Percentiles rank a stretch among this genome's conserved stretches.
phyloP scores from a whole-genome alignment of 2,329 filamentous ascomycete species.

The Chaetomiaceae sp. region DNA sequence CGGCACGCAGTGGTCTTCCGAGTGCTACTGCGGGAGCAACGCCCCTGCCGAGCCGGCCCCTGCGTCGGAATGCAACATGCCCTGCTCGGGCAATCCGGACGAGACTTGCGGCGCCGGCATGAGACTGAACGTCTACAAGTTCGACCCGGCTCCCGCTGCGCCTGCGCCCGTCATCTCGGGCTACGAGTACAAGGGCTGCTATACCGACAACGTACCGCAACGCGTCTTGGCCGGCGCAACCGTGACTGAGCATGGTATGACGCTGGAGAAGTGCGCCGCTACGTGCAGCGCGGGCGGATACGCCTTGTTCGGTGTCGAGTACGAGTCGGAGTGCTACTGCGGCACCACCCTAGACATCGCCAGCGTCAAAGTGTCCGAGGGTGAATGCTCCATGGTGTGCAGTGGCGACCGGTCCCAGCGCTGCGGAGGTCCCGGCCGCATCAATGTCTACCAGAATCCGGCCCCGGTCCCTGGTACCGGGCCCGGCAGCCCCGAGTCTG shows the following conservation, averaged over 20 bases:
- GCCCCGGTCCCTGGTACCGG: neutral
- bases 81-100: neutral
- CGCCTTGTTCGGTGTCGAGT: constrained; percentile 37
- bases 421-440: constrained; percentile 24
- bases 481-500: neutral
- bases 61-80: neutral
- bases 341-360: constrained; percentile 18
- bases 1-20: too few relatives aligned
- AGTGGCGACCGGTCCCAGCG: constrained; percentile 16
- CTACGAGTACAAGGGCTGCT: constrained; percentile 20
- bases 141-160: neutral
- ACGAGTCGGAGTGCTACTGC: constrained; percentile 34
- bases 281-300: constrained; percentile 33
- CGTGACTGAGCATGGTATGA: constrained; percentile 29
- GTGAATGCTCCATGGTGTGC: constrained; percentile 23
- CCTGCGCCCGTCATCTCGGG: neutral
- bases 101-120: neutral
- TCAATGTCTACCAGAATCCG: constrained; percentile 18
- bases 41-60: neutral
- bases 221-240: constrained; percentile 9
- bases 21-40: neutral
- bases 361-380: constrained; percentile 12
- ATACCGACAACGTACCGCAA: constrained; percentile 12
- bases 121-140: neutral
- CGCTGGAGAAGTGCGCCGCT: constrained; percentile 35